Conservation (phyloP, 345 rosid genomes). For the Dipteronia dyeriana region DNA sequence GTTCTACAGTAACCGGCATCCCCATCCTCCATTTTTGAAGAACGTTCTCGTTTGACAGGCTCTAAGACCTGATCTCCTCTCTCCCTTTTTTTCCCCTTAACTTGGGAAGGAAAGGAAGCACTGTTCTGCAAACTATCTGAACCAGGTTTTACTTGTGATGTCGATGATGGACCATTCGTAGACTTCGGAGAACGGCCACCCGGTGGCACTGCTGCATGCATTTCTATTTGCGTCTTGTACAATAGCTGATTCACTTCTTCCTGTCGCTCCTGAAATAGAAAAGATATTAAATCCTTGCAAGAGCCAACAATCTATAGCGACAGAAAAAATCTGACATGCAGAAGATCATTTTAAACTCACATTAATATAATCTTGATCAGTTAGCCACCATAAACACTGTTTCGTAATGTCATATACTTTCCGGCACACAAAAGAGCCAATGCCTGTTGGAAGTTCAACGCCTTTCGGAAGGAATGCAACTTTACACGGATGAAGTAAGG, state of each 20-base stretch:
- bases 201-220: slow-evolving; percentile 79
- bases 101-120: slow-evolving; percentile 61
- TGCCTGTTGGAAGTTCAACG: slow-evolving; percentile 69
- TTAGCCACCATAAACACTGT: slow-evolving; percentile 89
- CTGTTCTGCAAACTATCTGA: slow-evolving; percentile 66
- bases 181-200: slow-evolving; percentile 86
- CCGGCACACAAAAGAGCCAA: slow-evolving; percentile 80
- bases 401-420: slow-evolving; percentile 79
- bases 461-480: slow-evolving; percentile 90
- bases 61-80: slow-evolving; percentile 76
- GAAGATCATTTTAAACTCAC: slow-evolving; percentile 47
- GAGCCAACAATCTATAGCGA: neutral
- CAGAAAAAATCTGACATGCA: neutral
- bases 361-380: slow-evolving; percentile 83
- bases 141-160: slow-evolving; percentile 69
- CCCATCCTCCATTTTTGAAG: slow-evolving; percentile 57
- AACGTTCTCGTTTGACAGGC: slow-evolving; percentile 66
- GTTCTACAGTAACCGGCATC: slow-evolving; percentile 52
- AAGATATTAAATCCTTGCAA: slow-evolving; percentile 4
- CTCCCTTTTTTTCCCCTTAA: slow-evolving; percentile 92
- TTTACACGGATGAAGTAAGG: slow-evolving; percentile 92
- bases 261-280: slow-evolving; percentile 53
- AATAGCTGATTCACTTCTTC: slow-evolving; percentile 78
- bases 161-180: slow-evolving; percentile 71
- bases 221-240: slow-evolving; percentile 59